phyloP scores from a whole-genome alignment of 208 protist genomes.

The Crithidia brevicula region DNA sequence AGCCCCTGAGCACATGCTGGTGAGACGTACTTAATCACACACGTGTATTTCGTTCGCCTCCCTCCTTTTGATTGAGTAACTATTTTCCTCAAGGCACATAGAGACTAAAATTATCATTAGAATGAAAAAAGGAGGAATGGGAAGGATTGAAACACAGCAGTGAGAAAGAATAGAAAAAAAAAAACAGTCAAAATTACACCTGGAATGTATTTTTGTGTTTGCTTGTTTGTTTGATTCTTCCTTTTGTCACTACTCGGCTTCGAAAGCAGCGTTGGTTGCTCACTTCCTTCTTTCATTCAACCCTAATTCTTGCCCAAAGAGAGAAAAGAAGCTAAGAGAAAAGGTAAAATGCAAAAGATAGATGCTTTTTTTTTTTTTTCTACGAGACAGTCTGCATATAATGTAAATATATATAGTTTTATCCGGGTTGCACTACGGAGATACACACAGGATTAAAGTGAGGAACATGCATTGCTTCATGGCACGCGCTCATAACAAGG shows the following conservation, averaged over 20 bases:
- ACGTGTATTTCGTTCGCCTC: too few species aligned
- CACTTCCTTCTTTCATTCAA: not conserved
- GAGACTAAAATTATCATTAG: too few species aligned
- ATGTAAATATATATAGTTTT: slow-evolving; percentile 7
- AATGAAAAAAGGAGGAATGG: not conserved
- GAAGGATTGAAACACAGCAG: not conserved
- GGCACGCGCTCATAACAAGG: slow-evolving; percentile 8
- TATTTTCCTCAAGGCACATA: too few species aligned
- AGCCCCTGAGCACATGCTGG: too few species aligned
- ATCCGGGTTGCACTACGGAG: not conserved
- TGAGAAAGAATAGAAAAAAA: slow-evolving; percentile 1
- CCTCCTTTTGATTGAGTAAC: too few species aligned
- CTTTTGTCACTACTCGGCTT: not conserved
- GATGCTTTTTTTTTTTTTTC: slow-evolving; percentile 4
- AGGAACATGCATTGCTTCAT: slow-evolving; percentile 10
- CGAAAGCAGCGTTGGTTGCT: too few species aligned
- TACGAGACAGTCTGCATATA: too few species aligned
- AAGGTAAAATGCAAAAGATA: not conserved
- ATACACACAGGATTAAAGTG: not conserved
- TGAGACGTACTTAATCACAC: too few species aligned
- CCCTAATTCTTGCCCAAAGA: not conserved
- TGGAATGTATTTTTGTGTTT: too few species aligned
- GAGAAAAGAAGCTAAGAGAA: not conserved
- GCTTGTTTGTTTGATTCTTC: not conserved
- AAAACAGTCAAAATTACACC: not conserved